phyloP scores from a whole-genome alignment of 345 rosid genomes.

The Brassica carinata region DNA sequence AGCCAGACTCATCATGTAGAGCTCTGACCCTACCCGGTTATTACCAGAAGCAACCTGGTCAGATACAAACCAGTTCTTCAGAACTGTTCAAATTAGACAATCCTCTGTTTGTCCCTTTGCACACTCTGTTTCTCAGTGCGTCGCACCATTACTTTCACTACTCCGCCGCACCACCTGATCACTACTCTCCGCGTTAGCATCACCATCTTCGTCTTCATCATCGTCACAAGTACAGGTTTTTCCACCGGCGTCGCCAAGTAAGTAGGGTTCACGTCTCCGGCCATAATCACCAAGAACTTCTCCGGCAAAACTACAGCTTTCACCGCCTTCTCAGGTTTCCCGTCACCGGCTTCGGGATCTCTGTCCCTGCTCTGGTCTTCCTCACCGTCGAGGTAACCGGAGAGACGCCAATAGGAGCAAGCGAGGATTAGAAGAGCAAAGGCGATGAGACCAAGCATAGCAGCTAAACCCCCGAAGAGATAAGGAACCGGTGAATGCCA shows the following conservation, averaged over 20 bases:
- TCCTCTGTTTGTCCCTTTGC: conserved; percentile 29
- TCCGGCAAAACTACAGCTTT: conserved; percentile 53
- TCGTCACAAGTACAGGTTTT: conserved; percentile 42
- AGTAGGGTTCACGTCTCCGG: conserved; percentile 74
- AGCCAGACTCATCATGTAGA: conserved; percentile 4
- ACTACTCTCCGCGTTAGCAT: conserved; percentile 20
- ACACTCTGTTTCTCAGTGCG: conserved; percentile 13
- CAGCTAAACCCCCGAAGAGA: conserved; percentile 90
- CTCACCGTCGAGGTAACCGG: conserved; percentile 63
- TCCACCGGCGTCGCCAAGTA: conserved; percentile 73
- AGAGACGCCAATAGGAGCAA: conserved; percentile 90
- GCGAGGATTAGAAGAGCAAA: conserved; percentile 89
- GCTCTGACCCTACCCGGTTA: conserved; percentile 28
- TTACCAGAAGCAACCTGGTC: conserved; percentile 32
- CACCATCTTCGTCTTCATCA: conserved; percentile 33
- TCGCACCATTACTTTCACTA: conserved; percentile 13
- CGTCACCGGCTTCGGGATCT: conserved; percentile 69
- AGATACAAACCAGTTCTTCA: conserved; percentile 6
- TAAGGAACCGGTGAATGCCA: conserved; percentile 98
- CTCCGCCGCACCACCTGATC: conserved; percentile 32
- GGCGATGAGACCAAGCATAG: conserved; percentile 90
- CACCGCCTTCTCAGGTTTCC: conserved; percentile 27
- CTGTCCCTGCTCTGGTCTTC: conserved; percentile 38
- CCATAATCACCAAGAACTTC: conserved; percentile 86
- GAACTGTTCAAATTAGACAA: conserved; percentile 1